phyloP scores from a whole-genome alignment of 2,329 filamentous ascomycete species.

The Claviceps sp. region DNA sequence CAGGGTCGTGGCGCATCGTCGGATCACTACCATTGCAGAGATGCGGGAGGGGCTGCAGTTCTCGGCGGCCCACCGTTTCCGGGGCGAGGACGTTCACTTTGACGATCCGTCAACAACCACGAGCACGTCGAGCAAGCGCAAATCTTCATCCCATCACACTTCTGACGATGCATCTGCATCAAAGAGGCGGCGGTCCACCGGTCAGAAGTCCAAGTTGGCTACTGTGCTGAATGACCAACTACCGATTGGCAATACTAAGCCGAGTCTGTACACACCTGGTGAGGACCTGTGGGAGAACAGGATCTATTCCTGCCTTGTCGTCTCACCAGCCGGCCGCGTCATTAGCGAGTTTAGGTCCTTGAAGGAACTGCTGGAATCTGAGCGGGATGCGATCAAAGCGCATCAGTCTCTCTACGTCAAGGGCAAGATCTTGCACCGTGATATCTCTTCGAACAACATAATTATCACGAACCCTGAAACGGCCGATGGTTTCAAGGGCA shows the following conservation, averaged over 20 bases:
- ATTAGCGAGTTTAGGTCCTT: slow-evolving; percentile 2
- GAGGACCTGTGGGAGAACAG: slow-evolving; percentile 7
- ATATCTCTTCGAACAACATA: slow-evolving; percentile 3
- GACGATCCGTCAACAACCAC: no score
- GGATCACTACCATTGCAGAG: slow-evolving; percentile 7
- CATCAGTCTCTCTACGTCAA: slow-evolving; percentile 3
- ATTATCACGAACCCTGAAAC: slow-evolving; percentile 1
- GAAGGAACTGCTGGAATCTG: not conserved
- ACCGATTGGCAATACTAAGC: slow-evolving; percentile 2
- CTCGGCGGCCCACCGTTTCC: not conserved
- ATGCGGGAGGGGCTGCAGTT: slow-evolving; percentile 8
- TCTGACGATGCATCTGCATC: not conserved
- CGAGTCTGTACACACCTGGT: slow-evolving; percentile 5
- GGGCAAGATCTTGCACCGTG: slow-evolving; percentile 4
- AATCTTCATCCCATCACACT: no score
- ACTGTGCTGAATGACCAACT: not conserved
- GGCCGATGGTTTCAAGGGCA: slow-evolving; percentile 13
- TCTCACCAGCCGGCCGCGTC: slow-evolving; percentile 5
- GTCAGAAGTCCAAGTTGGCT: slow-evolving; percentile 6
- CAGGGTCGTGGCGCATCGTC: slow-evolving; percentile 7
- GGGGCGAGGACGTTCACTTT: no score
- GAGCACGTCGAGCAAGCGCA: no score
- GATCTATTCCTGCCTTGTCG: slow-evolving; percentile 4
- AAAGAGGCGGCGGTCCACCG: slow-evolving; percentile 6
- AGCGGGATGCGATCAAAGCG: slow-evolving; percentile 5